Conservation (phyloP, 23 red algal species). For the Agarophyton chilense region DNA sequence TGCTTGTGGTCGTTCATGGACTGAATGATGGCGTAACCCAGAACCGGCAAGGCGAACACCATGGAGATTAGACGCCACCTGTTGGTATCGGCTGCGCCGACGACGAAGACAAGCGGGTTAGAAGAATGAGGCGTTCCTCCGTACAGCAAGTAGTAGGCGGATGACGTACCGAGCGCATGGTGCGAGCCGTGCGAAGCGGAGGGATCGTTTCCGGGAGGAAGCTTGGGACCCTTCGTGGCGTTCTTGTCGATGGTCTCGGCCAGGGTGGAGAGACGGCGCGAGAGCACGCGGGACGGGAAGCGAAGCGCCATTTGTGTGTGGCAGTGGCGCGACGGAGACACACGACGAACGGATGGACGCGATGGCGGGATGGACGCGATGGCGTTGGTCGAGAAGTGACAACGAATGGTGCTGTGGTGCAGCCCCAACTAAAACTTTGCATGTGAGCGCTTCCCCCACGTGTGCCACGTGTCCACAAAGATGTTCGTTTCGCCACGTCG, state of each 20-base stretch:
- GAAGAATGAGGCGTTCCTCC: too few relatives aligned
- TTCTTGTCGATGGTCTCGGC: slow-evolving; percentile 44
- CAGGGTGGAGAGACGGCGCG: slow-evolving; percentile 32
- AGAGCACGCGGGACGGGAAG: background rate
- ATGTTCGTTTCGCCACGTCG: too few relatives aligned
- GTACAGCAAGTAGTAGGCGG: background rate
- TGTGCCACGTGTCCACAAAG: too few relatives aligned
- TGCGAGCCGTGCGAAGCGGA: slow-evolving; percentile 24
- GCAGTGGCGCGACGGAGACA: background rate
- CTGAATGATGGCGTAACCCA: slow-evolving; percentile 46
- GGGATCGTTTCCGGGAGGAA: slow-evolving; percentile 61
- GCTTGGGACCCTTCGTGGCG: slow-evolving; percentile 58
- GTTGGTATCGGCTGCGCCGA: slow-evolving; percentile 57
- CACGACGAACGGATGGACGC: too few relatives aligned
- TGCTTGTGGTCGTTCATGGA: slow-evolving; percentile 57
- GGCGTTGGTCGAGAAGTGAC: too few relatives aligned
- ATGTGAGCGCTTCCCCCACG: too few relatives aligned
- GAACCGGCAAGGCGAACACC: slow-evolving; percentile 54
- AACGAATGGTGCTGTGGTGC: too few relatives aligned
- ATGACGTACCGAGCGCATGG: slow-evolving; percentile 57
- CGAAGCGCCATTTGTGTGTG: background rate
- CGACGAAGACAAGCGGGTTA: background rate
- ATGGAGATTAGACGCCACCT: slow-evolving; percentile 65
- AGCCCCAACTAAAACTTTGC: too few relatives aligned
- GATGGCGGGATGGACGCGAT: too few relatives aligned